Conservation (phyloP, 2,329 filamentous ascomycete genomes). For the Diplodia seriata region DNA sequence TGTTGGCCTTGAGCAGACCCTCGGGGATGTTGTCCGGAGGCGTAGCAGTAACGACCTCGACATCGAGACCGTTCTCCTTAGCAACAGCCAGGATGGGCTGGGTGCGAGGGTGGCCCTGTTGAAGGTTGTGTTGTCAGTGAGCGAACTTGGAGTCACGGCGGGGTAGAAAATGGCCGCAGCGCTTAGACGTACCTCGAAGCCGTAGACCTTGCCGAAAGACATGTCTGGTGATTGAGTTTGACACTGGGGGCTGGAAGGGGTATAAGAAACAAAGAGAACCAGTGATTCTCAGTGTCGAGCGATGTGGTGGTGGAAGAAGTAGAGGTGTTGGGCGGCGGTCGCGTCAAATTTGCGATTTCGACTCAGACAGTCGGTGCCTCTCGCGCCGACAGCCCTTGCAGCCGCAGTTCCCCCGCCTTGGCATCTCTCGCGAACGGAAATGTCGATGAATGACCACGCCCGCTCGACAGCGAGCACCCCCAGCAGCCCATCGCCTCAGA, state of each 20-base stretch:
- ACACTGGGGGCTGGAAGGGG: constrained; percentile 14
- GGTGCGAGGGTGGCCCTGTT: constrained; percentile 86
- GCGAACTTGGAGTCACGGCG: constrained; percentile 42
- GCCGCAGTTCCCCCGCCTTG: constrained; percentile 22
- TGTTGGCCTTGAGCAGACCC: constrained; percentile 86
- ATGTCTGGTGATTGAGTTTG: constrained; percentile 55
- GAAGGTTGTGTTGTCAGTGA: constrained; percentile 31
- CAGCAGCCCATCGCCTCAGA: constrained; percentile 4
- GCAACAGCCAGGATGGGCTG: constrained; percentile 89
- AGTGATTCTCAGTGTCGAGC: constrained; percentile 23
- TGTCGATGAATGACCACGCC: constrained; percentile 2
- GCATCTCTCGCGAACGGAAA: constrained; percentile 19
- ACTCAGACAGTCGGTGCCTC: constrained; percentile 23
- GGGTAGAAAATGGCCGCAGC: constrained; percentile 18
- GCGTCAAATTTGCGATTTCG: constrained; percentile 32
- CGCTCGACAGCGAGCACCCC: constrained; percentile 21
- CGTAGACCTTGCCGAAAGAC: constrained; percentile 98
- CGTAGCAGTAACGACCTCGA: constrained; percentile 81
- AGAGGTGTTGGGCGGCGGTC: constrained; percentile 18
- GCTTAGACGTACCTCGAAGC: constrained; percentile 69
- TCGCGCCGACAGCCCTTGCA: constrained; percentile 16
- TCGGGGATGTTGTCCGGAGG: constrained; percentile 67
- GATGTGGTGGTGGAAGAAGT: constrained; percentile 18
- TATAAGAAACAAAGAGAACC: constrained; percentile 22
- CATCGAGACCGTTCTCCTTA: constrained; percentile 94